Base-by-base conservation (phyloP, 1,139 yeast genomes). In the Yamadazyma mexicana region DNA sequence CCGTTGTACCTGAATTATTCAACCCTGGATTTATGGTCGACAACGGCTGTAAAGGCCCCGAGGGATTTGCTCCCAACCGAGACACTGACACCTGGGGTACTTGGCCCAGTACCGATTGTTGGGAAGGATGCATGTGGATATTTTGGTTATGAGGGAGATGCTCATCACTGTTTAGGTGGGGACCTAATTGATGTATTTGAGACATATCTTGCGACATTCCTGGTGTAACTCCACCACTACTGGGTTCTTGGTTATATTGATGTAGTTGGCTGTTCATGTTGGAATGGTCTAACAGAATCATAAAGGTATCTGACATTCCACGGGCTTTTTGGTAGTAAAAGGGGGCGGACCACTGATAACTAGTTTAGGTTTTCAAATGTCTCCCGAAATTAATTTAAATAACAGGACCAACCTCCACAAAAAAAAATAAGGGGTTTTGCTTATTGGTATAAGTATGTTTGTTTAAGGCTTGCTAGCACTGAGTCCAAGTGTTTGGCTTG, bases 291-390 rank as follows among this genome's bases (percentile, higher is more conserved):
- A 45, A 40, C 47, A 39, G 48, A 17, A 45, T 40, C 37, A 42
- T 35, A 23, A 39, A 45, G 35, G 40, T 43, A 14, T 45, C 48
- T n/a, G 48, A 28, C 43, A 38, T 40, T n/a, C n/a, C 7, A 20
- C 22, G 8, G 22, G 22, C 22, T 20, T 8, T 20, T 20, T 20
- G 22, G 22, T 20, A n/a, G n/a, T n/a, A n/a, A n/a, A n/a, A n/a
- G n/a, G n/a, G n/a, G n/a, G n/a, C 29, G 14, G 12, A 26, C 29
- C n/a, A 26, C 29, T 7, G 17, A 16, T 15, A 16, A 28, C 10
- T 24, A 9, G 5, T n/a, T 11, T 24, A n/a, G 5, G 27, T 24
- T 24, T 24, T 6, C 22, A 5, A 20, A 20, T 20, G 22, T 20
- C 22, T 20, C 22, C 27, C 27, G 10, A 24, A 24, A n/a, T 7